These are phyloP conservation scores for Blastobotrys petasosporus DNA, from an alignment of 1,139 yeast species.

Conservation along the genomic window DNA sequence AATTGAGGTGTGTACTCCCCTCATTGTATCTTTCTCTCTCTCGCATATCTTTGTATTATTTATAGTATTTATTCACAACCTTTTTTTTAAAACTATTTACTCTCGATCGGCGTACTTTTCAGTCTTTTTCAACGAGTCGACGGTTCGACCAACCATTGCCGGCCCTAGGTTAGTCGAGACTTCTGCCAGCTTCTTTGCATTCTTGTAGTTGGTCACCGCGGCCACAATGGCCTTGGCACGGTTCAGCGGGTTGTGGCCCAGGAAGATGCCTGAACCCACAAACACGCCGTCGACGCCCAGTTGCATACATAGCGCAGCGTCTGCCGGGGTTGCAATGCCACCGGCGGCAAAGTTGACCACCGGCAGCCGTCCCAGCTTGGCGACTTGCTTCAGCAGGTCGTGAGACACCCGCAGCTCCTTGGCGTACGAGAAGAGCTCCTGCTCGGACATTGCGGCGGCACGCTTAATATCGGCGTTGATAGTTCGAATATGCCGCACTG, in stretches of 20 bases:
- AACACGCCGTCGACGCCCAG: slow-evolving; percentile 89
- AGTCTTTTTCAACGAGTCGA: slow-evolving; percentile 43
- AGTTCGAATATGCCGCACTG: slow-evolving; percentile 53
- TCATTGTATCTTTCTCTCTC: not conserved
- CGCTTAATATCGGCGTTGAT: slow-evolving; percentile 37
- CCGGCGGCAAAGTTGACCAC: slow-evolving; percentile 91
- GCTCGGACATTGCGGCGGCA: slow-evolving; percentile 41
- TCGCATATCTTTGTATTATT: not conserved
- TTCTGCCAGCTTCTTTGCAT: slow-evolving; percentile 59
- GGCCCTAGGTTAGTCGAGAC: slow-evolving; percentile 72
- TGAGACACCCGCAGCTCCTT: slow-evolving; percentile 56
- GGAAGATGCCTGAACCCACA: slow-evolving; percentile 87
- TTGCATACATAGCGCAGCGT: slow-evolving; percentile 85
- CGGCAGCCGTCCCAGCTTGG: slow-evolving; percentile 58
- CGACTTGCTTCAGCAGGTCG: slow-evolving; percentile 43
- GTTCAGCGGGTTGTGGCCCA: slow-evolving; percentile 65
- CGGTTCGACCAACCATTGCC: slow-evolving; percentile 65
- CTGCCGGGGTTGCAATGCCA: slow-evolving; percentile 86
- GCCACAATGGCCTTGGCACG: slow-evolving; percentile 77
- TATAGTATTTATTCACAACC: not conserved
- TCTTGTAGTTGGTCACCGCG: slow-evolving; percentile 70
- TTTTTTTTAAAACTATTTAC: slow-evolving; percentile 2
- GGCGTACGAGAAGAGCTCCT: slow-evolving; percentile 49
- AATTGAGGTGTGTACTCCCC: too few relatives aligned
- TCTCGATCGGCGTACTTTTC: slow-evolving; percentile 34